A percentile compares a stretch with the other conserved stretches of the same genome.
These are phyloP conservation scores for Phytophthora tubulina DNA, from an alignment of 352 stramenopile species.

Conservation along the genomic window DNA sequence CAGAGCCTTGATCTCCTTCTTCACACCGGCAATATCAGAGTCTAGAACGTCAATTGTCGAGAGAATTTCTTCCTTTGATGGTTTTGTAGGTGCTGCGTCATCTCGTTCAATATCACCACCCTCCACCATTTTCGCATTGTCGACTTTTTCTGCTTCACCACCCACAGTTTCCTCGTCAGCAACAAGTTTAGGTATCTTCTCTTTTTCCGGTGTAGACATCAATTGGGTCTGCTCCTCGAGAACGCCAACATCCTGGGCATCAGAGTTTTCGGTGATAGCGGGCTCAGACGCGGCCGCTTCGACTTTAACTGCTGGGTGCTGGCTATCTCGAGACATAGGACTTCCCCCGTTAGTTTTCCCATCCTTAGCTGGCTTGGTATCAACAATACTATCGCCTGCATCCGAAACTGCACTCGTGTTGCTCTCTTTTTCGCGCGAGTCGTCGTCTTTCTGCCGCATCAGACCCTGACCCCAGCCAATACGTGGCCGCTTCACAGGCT, in stretches of 20 bases:
- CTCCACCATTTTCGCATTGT: conserved; percentile 11
- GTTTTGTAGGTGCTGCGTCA: conserved; percentile 25
- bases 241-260: not conserved
- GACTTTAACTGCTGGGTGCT: not conserved
- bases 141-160: conserved; percentile 13
- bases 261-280: not conserved
- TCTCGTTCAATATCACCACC: conserved; percentile 19
- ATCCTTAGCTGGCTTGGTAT: conserved; percentile 19
- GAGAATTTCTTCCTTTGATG: conserved; percentile 86
- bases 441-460: conserved; percentile 52
- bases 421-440: conserved; percentile 21
- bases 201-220: conserved; percentile 16
- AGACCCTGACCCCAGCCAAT: conserved; percentile 87
- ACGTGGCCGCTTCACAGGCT: conserved; percentile 75
- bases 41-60: conserved; percentile 81
- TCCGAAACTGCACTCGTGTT: conserved; percentile 4
- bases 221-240: conserved; percentile 8
- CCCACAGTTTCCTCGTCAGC: conserved; percentile 1
- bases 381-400: conserved; percentile 1
- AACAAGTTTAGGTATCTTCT: conserved; percentile 12
- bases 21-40: conserved; percentile 70
- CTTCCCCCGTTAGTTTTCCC: conserved; percentile 4
- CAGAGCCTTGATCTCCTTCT: conserved; percentile 76
- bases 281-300: conserved; percentile 6
- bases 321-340: conserved; percentile 2